phyloP scores from a whole-genome alignment of 2,329 filamentous ascomycete species.

The Fusarium lyarnte region DNA sequence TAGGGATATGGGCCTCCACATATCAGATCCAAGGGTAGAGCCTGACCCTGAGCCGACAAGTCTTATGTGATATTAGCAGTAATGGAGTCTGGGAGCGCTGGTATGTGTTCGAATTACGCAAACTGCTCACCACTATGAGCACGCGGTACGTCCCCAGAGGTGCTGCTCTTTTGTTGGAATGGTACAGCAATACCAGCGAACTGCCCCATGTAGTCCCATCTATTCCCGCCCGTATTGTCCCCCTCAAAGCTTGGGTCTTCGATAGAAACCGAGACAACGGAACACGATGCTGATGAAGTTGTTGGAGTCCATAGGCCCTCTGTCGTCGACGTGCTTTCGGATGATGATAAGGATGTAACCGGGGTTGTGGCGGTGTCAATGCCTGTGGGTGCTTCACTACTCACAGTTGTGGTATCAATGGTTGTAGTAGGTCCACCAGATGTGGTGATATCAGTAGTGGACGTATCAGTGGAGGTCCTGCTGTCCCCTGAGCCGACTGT shows the following conservation, averaged over 20 bases:
- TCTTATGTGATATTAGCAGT: neutral
- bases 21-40: neutral
- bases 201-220: neutral
- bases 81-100: neutral
- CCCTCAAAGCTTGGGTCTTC: neutral
- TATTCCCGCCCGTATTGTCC: neutral
- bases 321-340: neutral
- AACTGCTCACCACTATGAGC: neutral
- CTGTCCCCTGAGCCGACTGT: neutral
- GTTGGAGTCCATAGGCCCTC: neutral
- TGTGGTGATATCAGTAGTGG: neutral
- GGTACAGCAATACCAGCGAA: neutral
- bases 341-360: neutral
- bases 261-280: neutral
- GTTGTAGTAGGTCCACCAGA: neutral
- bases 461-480: neutral
- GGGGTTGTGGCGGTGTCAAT: neutral
- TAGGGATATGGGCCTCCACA: neutral
- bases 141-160: neutral
- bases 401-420: neutral
- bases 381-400: neutral
- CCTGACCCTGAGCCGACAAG: neutral
- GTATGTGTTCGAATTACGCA: neutral
- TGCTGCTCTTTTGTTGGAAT: neutral
- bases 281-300: neutral